Evolutionary conservation across 208 protist genomes (phyloP).

Genomic region (Leishmania lainsoni): DNA sequence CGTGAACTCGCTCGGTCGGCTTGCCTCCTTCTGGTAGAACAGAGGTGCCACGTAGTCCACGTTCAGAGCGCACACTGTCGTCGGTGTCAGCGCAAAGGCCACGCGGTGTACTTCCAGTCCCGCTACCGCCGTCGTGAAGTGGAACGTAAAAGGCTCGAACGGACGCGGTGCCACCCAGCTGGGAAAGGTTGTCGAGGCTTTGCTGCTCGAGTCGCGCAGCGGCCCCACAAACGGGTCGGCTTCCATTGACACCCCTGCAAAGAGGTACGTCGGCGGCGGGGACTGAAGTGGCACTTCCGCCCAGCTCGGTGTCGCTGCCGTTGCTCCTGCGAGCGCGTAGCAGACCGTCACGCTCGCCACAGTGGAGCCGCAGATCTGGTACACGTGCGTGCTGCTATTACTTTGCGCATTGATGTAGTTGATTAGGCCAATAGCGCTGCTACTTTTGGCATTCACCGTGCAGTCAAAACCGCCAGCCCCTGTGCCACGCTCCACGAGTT

Average conservation of each 20-base stretch:
- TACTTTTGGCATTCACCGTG: conserved; percentile 33
- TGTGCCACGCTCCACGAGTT: conserved; percentile 51
- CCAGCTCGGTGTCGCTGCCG: conserved; percentile 38
- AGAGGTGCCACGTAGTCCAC: conserved; percentile 53
- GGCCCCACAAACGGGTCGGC: conserved; percentile 60
- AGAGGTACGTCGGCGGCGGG: conserved; percentile 58
- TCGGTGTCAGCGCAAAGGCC: conserved; percentile 55
- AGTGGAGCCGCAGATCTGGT: conserved; percentile 55
- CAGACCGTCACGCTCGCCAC: conserved; percentile 69
- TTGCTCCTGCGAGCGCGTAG: conserved; percentile 51
- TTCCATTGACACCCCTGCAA: conserved; percentile 38
- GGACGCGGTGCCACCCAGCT: conserved; percentile 48
- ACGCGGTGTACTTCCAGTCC: conserved; percentile 47
- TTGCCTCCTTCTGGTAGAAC: conserved; percentile 41
- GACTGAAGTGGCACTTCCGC: conserved; percentile 74
- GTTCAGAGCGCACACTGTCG: conserved; percentile 43
- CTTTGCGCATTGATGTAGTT: conserved; percentile 40
- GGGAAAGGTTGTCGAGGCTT: conserved; percentile 1
- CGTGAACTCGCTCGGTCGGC: conserved; percentile 44
- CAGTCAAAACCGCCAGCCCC: conserved; percentile 57
- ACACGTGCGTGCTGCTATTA: conserved; percentile 48
- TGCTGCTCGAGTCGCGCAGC: conserved; percentile 24
- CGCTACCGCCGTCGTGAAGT: conserved; percentile 48
- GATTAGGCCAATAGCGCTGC: conserved; percentile 45
- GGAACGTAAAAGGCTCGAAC: conserved; percentile 75